phyloP scores from a whole-genome alignment of 768 basidiomycete species.

The Artomyces pyxidatus region DNA sequence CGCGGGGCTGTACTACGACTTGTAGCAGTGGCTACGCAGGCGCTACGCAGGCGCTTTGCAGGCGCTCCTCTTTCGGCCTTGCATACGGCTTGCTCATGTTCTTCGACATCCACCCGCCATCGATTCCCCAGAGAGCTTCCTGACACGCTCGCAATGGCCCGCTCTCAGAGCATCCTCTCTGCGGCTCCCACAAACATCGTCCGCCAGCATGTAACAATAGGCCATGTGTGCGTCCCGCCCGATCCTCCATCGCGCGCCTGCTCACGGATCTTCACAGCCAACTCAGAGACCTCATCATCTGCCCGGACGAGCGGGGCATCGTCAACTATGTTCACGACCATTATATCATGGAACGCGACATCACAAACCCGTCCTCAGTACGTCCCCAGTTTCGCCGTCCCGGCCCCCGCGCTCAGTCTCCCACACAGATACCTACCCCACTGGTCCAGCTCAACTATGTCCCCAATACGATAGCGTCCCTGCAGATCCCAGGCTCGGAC shows the following conservation, averaged over 20 bases:
- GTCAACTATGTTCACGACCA: slow-evolving; percentile 52
- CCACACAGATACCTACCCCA: slow-evolving; percentile 28
- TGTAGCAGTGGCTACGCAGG: too few species aligned
- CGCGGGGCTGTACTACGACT: too few species aligned
- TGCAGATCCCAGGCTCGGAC: slow-evolving; percentile 41
- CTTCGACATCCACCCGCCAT: neutral
- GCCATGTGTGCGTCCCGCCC: slow-evolving; percentile 43
- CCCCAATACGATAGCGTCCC: slow-evolving; percentile 57
- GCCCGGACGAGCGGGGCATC: slow-evolving; percentile 56
- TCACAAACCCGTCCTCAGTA: slow-evolving; percentile 39
- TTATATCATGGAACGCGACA: slow-evolving; percentile 55
- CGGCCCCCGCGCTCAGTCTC: slow-evolving; percentile 1
- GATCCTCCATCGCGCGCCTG: neutral
- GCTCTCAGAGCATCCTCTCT: slow-evolving; percentile 35
- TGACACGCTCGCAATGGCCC: slow-evolving; percentile 32
- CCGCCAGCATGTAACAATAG: slow-evolving; percentile 42
- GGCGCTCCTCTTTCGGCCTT: neutral
- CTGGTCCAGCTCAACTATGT: slow-evolving; percentile 48
- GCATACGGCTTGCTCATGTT: neutral
- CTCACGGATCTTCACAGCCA: slow-evolving; percentile 38
- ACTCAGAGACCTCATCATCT: slow-evolving; percentile 70
- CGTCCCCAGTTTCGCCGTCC: slow-evolving; percentile 19
- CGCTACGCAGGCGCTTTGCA: too few species aligned
- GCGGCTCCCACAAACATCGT: slow-evolving; percentile 35
- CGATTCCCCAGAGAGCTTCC: neutral